Evolutionary conservation across 495 filamentous ascomycete genomes (phyloP).

Genomic region (Penicillium cosmopolitanum): DNA sequence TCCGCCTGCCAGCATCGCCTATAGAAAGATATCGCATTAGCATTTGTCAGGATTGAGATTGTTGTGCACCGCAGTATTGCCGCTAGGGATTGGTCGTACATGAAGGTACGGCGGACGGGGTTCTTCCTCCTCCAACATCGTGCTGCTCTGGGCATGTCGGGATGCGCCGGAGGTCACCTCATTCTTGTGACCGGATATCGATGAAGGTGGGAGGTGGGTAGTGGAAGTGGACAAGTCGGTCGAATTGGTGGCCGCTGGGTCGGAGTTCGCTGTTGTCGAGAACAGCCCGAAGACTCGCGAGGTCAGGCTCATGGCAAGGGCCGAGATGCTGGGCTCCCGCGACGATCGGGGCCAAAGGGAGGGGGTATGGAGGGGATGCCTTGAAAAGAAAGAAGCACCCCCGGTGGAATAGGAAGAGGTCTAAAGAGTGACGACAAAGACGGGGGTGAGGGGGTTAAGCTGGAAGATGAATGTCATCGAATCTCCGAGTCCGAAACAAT

Average conservation of each 20-base stretch:
- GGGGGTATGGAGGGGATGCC: slow-evolving; percentile 9
- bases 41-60: background rate
- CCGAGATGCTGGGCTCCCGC: slow-evolving; percentile 34
- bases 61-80: background rate
- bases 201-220: background rate
- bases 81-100: slow-evolving; percentile 46
- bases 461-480: slow-evolving; percentile 16
- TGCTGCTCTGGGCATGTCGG: slow-evolving; percentile 21
- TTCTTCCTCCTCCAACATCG: slow-evolving; percentile 45
- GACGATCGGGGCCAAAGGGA: slow-evolving; percentile 32
- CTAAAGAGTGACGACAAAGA: slow-evolving; percentile 29
- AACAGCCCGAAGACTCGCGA: slow-evolving; percentile 50
- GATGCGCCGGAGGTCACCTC: slow-evolving; percentile 9
- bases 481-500: slow-evolving; percentile 1
- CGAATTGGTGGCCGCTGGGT: slow-evolving; percentile 19
- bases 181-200: slow-evolving; percentile 9
- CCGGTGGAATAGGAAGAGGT: slow-evolving; percentile 15
- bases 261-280: slow-evolving; percentile 39
- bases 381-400: slow-evolving; percentile 17
- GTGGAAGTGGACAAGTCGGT: slow-evolving; percentile 21
- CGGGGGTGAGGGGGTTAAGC: slow-evolving; percentile 18
- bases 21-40: slow-evolving; percentile 13
- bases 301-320: slow-evolving; percentile 52
- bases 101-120: slow-evolving; percentile 66
- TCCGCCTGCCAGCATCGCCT: slow-evolving; percentile 96